Base-by-base conservation (phyloP, 495 filamentous ascomycete genomes). In the Annulohypoxylon bovei region DNA sequence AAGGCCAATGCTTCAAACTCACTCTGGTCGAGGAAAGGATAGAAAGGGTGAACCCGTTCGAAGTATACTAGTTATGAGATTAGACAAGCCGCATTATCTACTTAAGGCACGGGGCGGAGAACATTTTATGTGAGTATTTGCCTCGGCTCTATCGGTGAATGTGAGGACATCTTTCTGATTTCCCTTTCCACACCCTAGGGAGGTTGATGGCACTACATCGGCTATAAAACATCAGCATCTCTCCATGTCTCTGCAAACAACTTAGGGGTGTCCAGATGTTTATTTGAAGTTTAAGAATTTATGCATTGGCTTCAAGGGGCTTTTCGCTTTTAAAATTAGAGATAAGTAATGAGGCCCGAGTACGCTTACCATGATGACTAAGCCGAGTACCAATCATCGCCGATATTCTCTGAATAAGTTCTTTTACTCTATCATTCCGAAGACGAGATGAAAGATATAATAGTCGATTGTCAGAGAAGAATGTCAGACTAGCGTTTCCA, bases 401-500 rank as follows among this genome's bases (percentile, higher is more conserved):
- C 8, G 68, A 75, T 54, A 80, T 75, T 8, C 62, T 62, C 11
- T 78, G 67, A 7, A 81, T 39, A 7, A 78, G 47, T 7, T 76
- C 73, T 8, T 50, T 67, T 14, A 81, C 72, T 46, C 65, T 66
- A 33, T 62, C 68, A 57, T 79, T 71, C 11, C 77, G 76, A 5
- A 81, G 42, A 22, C 72, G 77, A 14, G 74, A 65, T 6, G 78
- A 77, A 25, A 81, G 50, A 14, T 78, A 79, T 12, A 57, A 58
- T 23, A 79, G 66, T 46, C 74, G 67, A 25, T 70, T 70, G 39
- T 81, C 76, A 1, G 78, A 81, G 61, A 80, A 80, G 54, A 81
- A 80, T 9, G 77, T 75, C 8, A 80, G 61, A 28, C 75, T 78
- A 14, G 76, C 71, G 44, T 75, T 77, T 11, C 64, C 59, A 46